Evolutionary conservation across 2,329 filamentous ascomycete genomes (phyloP).

Genomic region (Diaporthe velutina): DNA sequence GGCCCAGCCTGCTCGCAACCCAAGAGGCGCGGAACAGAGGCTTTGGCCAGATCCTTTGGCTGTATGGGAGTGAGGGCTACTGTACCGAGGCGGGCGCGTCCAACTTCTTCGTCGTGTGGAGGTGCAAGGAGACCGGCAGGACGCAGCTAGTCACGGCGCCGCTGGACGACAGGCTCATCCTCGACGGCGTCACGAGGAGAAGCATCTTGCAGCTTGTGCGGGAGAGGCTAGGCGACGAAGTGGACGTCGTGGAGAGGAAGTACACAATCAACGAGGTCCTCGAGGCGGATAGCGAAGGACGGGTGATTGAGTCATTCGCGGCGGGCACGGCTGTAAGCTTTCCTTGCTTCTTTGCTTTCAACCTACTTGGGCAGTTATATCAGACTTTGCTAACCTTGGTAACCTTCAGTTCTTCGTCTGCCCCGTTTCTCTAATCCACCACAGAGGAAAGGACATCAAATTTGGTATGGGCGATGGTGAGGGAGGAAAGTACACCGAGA

Average conservation of each 20-base stretch:
- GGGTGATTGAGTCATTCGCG: slow-evolving; percentile 87
- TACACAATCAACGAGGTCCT: slow-evolving; percentile 86
- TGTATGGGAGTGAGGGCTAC: slow-evolving; percentile 81
- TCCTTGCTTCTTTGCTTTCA: not conserved
- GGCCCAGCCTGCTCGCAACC: slow-evolving; percentile 84
- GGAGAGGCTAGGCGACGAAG: slow-evolving; percentile 68
- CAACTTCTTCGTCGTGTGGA: slow-evolving; percentile 93
- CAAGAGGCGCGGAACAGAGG: slow-evolving; percentile 79
- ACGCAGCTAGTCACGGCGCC: slow-evolving; percentile 85
- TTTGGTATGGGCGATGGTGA: slow-evolving; percentile 70
- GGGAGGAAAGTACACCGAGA: slow-evolving; percentile 67
- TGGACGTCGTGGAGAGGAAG: slow-evolving; percentile 83
- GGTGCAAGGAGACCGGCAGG: slow-evolving; percentile 69
- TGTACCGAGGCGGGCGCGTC: slow-evolving; percentile 93
- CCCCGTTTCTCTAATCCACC: slow-evolving; percentile 76
- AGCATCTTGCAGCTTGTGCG: slow-evolving; percentile 81
- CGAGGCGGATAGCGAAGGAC: slow-evolving; percentile 79
- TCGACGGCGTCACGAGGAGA: slow-evolving; percentile 89
- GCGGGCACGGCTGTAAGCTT: slow-evolving; percentile 84
- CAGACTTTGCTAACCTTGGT: slow-evolving; percentile 40
- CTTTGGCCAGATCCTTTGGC: slow-evolving; percentile 93
- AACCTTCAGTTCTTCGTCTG: slow-evolving; percentile 74
- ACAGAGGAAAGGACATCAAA: slow-evolving; percentile 72
- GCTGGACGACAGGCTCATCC: slow-evolving; percentile 84
- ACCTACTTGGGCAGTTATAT: not conserved